Evolutionary conservation across 2,329 filamentous ascomycete species (phyloP), one percentile per base, ranked within the genome.

Genomic region (Trichoderma lentiforme): DNA sequence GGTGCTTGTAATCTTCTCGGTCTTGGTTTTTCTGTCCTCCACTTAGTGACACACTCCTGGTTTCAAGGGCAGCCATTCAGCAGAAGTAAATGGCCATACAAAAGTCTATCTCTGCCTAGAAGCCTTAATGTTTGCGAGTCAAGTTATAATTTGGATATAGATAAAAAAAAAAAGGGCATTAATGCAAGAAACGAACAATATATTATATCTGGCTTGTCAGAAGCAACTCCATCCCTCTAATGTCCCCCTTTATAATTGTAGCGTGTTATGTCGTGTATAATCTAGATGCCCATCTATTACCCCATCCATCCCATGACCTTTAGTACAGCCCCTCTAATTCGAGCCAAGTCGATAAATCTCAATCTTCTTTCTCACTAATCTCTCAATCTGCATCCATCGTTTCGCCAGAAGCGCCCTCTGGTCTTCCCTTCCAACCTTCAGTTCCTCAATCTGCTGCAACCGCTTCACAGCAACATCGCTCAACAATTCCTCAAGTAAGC

Each of bases 331-430:
- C 6, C 21, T 28, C 18, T 43, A 58, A 39, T 43, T 28, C 6
- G 9, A 14, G 15, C 21, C 7, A 58, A 32, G 24, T 12, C 26
- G 66, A 15, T 62, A 61, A n/a, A 8, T 21, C 34, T 14, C 36
- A 18, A 70, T 5, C 21, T 39, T 64, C 14, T 36, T 32, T 3
- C 18, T 70, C 6, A 43, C 47, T 14, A 64, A 28, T 24, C 7
- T 7, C 58, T 57, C 60, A 57, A 68, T 68, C 34, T 71, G 70
- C 14, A 3, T 58, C 62, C 70, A 71, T 18, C 70, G 43, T 56
- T 53, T 71, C 1, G 34, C 6, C 32, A 71, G 36, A 32, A 71
- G 61, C 6, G 62, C 62, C 9, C 53, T 63, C 24, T 68, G 70
- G 4, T 30, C 34, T 11, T 21, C 53, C 51, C 32, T 6, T 3